Evolutionary conservation across 208 protist genomes (phyloP), one percentile per base, ranked within the genome.

Genomic region (Acanthamoeba culbertsoni): DNA sequence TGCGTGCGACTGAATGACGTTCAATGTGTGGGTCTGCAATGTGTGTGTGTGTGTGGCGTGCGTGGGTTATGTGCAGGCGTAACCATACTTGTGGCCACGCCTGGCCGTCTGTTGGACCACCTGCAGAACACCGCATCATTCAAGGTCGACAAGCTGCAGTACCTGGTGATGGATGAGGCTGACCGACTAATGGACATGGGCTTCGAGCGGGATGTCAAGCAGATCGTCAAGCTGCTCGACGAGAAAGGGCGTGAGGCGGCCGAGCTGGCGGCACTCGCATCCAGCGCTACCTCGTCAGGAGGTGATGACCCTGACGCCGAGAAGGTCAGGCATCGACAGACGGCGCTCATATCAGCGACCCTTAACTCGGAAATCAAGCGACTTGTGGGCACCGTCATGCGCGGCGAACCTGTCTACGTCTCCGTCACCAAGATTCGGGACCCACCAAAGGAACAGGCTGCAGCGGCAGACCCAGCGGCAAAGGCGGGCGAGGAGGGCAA

Each of bases 81-180:
- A 16, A 96, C 77, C 1, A 94, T 97, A 8, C 53, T 98, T 0
- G 95, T 98, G 33, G 88, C 96, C 4, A 98, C 97, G 45, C 96
- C 97, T 8, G 97, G 97, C n/a, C 48, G 97, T 55, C 73, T 98
- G 42, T 51, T 97, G 20, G 97, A 98, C 86, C 97, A 98, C 63
- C 35, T 98, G 14, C 82, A 94, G 18, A 97, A 73, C 40, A 98
- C 97, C 1, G 57, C 84, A 14, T 77, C 91, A 8, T 97, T 96
- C 26, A 82, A 97, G 94, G 82, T 94, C 14, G 65, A 92, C 26
- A 26, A 65, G 3, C 86, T 97, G 26, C 46, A 68, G 46, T 92
- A 68, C 59, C 33, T 97, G 6, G 91, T 97, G 26, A 51, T 97
- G 18, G 97, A 97, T 89, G 97, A 97, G 77, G 97, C 97, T 10